phyloP scores from a whole-genome alignment of 192 early-diverging fungal species.

The Cetraspora pellucida region DNA sequence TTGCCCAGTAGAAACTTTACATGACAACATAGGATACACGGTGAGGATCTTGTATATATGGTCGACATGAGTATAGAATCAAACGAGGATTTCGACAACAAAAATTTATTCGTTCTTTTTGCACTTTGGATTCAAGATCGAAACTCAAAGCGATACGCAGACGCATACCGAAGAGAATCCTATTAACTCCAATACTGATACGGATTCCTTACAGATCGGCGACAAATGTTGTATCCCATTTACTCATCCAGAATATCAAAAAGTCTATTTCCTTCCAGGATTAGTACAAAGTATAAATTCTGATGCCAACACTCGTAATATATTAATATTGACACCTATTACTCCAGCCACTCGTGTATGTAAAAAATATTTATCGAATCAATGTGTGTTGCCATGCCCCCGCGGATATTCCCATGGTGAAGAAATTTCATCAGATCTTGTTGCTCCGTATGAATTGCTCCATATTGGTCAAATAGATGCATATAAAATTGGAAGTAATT shows the following conservation, averaged over 20 bases:
- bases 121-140: neutral
- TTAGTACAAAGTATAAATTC: slow-evolving; percentile 14
- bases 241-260: slow-evolving; percentile 21
- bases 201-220: neutral
- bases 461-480: neutral
- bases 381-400: neutral
- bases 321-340: slow-evolving; percentile 22
- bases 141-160: neutral
- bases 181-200: neutral
- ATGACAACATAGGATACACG: neutral
- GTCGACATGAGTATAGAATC: neutral
- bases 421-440: slow-evolving; percentile 10
- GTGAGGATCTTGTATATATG: neutral
- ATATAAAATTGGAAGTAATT: slow-evolving; percentile 12
- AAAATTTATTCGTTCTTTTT: neutral
- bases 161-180: neutral
- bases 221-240: slow-evolving; percentile 19
- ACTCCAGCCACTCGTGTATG: neutral
- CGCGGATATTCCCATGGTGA: slow-evolving; percentile 7
- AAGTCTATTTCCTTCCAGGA: slow-evolving; percentile 19
- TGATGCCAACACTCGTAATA: slow-evolving; percentile 1
- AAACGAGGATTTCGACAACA: neutral
- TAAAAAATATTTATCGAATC: slow-evolving; percentile 1
- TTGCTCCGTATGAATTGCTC: slow-evolving; percentile 15
- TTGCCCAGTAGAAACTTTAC: neutral